Conservation (phyloP, 345 rosid genomes). For the Brassica juncea region DNA sequence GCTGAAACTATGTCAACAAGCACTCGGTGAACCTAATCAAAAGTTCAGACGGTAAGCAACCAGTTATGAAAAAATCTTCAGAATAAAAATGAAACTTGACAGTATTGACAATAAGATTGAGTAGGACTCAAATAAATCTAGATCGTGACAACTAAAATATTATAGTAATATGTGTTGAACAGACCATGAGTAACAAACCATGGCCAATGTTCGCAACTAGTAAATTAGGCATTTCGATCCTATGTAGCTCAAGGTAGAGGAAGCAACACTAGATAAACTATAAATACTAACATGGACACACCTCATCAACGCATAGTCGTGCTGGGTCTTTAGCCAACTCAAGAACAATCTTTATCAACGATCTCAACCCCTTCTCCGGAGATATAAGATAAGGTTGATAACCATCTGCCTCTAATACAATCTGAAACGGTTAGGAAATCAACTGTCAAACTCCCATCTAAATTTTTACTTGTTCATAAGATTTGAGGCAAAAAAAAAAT, state of each 20-base stretch:
- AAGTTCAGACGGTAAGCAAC: slow-evolving; percentile 8
- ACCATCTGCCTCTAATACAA: slow-evolving; percentile 94
- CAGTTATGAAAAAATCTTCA: not conserved
- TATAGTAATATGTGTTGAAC: not conserved
- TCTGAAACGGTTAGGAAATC: not conserved
- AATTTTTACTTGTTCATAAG: slow-evolving; percentile 6
- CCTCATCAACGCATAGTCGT: slow-evolving; percentile 95
- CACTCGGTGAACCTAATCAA: slow-evolving; percentile 82
- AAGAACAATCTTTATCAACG: slow-evolving; percentile 45
- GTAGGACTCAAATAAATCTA: not conserved
- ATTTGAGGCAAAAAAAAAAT: slow-evolving; percentile 7
- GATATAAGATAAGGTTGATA: slow-evolving; percentile 99
- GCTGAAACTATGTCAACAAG: slow-evolving; percentile 75
- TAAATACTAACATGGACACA: slow-evolving; percentile 35
- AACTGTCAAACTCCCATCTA: slow-evolving; percentile 11
- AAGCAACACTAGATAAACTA: slow-evolving; percentile 5
- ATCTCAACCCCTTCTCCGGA: slow-evolving; percentile 97
- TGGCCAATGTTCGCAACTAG: slow-evolving; percentile 2
- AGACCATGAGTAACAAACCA: slow-evolving; percentile 23
- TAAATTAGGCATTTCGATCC: slow-evolving; percentile 19
- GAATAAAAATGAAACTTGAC: slow-evolving; percentile 1
- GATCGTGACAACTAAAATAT: not conserved
- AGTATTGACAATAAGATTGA: not conserved
- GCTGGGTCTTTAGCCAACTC: slow-evolving; percentile 95
- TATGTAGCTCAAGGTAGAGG: slow-evolving; percentile 20